These are phyloP conservation scores for Globisporangium barbulae DNA, from an alignment of 352 stramenopile species.

Conservation along the genomic window DNA sequence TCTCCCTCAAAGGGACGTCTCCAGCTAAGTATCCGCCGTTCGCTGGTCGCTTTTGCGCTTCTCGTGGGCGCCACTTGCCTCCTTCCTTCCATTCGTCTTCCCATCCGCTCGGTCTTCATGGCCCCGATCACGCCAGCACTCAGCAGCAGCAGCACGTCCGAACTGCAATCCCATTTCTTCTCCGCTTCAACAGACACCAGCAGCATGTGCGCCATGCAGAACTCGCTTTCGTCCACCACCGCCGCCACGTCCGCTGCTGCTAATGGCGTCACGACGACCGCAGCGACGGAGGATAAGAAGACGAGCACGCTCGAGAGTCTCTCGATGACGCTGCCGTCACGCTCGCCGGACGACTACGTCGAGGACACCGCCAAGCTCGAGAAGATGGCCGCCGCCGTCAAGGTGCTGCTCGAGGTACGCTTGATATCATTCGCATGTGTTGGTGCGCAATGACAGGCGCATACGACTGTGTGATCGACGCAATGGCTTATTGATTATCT, in stretches of 20 bases:
- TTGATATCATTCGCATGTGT: neutral
- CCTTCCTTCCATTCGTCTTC: slow-evolving; percentile 13
- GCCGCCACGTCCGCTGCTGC: neutral
- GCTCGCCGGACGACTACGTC: slow-evolving; percentile 54
- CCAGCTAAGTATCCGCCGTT: slow-evolving; percentile 6
- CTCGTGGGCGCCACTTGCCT: slow-evolving; percentile 7
- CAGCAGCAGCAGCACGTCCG: slow-evolving; percentile 15
- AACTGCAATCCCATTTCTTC: slow-evolving; percentile 17
- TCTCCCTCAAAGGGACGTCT: neutral
- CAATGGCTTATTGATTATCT: neutral
- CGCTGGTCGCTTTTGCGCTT: slow-evolving; percentile 1
- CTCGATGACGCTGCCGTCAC: slow-evolving; percentile 63
- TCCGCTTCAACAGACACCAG: neutral
- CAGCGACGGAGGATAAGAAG: slow-evolving; percentile 4
- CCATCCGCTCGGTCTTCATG: slow-evolving; percentile 22
- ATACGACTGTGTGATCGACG: neutral
- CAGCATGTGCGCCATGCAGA: slow-evolving; percentile 27
- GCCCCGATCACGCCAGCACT: slow-evolving; percentile 33
- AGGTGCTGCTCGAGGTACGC: slow-evolving; percentile 89
- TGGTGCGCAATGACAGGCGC: neutral
- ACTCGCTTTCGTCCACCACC: slow-evolving; percentile 20
- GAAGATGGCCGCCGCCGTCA: slow-evolving; percentile 93
- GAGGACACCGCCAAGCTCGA: slow-evolving; percentile 79
- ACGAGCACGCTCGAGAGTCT: slow-evolving; percentile 35
- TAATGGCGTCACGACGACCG: neutral